These are phyloP conservation scores for Picea sitchensis DNA, from an alignment of 75 land plant species.

Conservation along the genomic window DNA sequence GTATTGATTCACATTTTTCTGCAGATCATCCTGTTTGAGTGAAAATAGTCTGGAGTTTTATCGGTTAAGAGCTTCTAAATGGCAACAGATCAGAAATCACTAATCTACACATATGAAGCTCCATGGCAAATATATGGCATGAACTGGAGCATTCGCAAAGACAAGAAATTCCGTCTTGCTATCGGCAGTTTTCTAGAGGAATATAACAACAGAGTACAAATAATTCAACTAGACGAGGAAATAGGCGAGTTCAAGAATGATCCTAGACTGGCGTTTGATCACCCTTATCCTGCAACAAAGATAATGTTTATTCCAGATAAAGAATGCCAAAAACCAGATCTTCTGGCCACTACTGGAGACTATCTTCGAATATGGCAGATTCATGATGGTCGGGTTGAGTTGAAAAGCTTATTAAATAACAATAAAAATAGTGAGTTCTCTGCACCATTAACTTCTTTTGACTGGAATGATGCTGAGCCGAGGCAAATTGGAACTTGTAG, in stretches of 20 bases:
- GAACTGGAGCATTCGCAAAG: slow-evolving; percentile 58
- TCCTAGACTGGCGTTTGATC: slow-evolving; percentile 40
- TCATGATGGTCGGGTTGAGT: slow-evolving; percentile 38
- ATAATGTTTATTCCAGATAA: slow-evolving; percentile 56
- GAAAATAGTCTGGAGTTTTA: no score
- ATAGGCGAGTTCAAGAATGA: slow-evolving; percentile 38
- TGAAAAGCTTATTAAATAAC: slow-evolving; percentile 45
- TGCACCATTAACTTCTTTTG: slow-evolving; percentile 49
- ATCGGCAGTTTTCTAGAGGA: slow-evolving; percentile 50
- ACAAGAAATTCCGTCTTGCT: slow-evolving; percentile 46
- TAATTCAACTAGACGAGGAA: slow-evolving; percentile 50
- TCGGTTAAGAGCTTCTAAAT: not conserved
- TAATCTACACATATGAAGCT: slow-evolving; percentile 46
- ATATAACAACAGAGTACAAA: slow-evolving; percentile 39
- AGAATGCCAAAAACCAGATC: slow-evolving; percentile 41
- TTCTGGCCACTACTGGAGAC: slow-evolving; percentile 49
- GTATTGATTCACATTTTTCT: no score
- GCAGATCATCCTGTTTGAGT: no score
- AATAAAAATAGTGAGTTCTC: slow-evolving; percentile 50
- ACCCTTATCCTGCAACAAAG: slow-evolving; percentile 53
- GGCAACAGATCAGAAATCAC: slow-evolving; percentile 7
- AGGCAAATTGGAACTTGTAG: slow-evolving; percentile 51
- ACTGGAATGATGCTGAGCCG: slow-evolving; percentile 50
- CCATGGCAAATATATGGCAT: slow-evolving; percentile 50
- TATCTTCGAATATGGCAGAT: slow-evolving; percentile 53